These are phyloP conservation scores for Lipomyces orientalis DNA, from an alignment of 805 yeast species.

Conservation along the genomic window DNA sequence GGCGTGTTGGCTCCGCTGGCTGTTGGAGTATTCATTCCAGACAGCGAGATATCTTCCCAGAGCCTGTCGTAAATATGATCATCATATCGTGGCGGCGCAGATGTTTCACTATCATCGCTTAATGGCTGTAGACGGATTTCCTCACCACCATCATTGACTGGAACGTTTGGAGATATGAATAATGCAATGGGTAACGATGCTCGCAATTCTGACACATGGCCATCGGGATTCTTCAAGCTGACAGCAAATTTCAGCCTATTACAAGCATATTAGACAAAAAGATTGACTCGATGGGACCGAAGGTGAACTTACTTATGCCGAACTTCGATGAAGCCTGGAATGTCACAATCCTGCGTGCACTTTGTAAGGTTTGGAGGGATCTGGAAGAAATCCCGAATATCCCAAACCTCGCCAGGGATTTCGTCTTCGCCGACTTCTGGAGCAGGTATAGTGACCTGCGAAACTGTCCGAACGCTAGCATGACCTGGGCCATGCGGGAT, in stretches of 20 bases:
- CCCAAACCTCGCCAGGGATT: slow-evolving; percentile 69
- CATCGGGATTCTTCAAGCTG: slow-evolving; percentile 83
- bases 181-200: slow-evolving; percentile 84
- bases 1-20: slow-evolving; percentile 50
- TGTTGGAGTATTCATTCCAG: slow-evolving; percentile 47
- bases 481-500: slow-evolving; percentile 46
- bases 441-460: slow-evolving; percentile 55
- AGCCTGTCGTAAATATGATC: slow-evolving; percentile 80
- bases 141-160: slow-evolving; percentile 57
- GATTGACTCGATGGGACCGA: neutral
- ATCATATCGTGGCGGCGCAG: slow-evolving; percentile 86
- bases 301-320: slow-evolving; percentile 65
- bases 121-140: slow-evolving; percentile 25
- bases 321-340: slow-evolving; percentile 72
- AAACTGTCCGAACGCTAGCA: slow-evolving; percentile 70
- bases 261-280: neutral
- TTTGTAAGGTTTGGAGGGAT: slow-evolving; percentile 76
- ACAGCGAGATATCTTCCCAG: slow-evolving; percentile 64
- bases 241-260: slow-evolving; percentile 68
- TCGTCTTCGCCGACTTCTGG: slow-evolving; percentile 46
- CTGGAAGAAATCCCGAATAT: slow-evolving; percentile 60
- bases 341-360: slow-evolving; percentile 86
- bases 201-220: slow-evolving; percentile 88
- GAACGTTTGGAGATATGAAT: slow-evolving; percentile 82
- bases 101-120: slow-evolving; percentile 33